A percentile compares a stretch with the other conserved stretches of the same genome.
Conservation (phyloP, 805 yeast species). For the Candida fluviatilis region DNA sequence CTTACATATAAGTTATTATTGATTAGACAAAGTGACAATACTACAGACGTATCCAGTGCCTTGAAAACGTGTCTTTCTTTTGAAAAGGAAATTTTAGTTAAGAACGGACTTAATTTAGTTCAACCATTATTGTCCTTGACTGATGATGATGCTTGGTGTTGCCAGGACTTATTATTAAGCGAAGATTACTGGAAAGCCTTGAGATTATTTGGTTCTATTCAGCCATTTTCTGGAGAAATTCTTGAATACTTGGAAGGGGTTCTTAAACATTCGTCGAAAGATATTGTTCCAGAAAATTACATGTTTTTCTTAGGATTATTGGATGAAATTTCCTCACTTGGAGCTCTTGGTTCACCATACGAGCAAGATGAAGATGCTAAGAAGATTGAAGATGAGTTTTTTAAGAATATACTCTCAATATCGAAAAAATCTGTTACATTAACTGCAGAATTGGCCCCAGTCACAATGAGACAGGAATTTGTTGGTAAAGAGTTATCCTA, state of each 20-base stretch:
- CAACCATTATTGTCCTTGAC: slow-evolving; percentile 49
- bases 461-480: slow-evolving; percentile 29
- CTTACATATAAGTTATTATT: slow-evolving; percentile 50
- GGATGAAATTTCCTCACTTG: slow-evolving; percentile 78
- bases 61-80: slow-evolving; percentile 8
- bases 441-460: slow-evolving; percentile 48
- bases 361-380: slow-evolving; percentile 46
- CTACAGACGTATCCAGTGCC: slow-evolving; percentile 13
- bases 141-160: slow-evolving; percentile 43
- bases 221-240: slow-evolving; percentile 39
- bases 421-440: slow-evolving; percentile 61
- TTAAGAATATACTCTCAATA: slow-evolving; percentile 48
- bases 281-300: slow-evolving; percentile 48
- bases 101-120: slow-evolving; percentile 41
- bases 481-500: slow-evolving; percentile 38
- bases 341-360: slow-evolving; percentile 74
- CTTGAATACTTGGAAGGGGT: slow-evolving; percentile 45
- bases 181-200: slow-evolving; percentile 53
- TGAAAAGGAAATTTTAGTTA: slow-evolving; percentile 42
- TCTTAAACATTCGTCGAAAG: slow-evolving; percentile 24
- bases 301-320: slow-evolving; percentile 65
- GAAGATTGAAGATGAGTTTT: slow-evolving; percentile 32
- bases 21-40: slow-evolving; percentile 29
- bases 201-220: slow-evolving; percentile 44
- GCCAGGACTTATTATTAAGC: slow-evolving; percentile 27